Base-by-base conservation (phyloP, 1,284 basidiomycete genomes). In the Inonotus obliquus region DNA sequence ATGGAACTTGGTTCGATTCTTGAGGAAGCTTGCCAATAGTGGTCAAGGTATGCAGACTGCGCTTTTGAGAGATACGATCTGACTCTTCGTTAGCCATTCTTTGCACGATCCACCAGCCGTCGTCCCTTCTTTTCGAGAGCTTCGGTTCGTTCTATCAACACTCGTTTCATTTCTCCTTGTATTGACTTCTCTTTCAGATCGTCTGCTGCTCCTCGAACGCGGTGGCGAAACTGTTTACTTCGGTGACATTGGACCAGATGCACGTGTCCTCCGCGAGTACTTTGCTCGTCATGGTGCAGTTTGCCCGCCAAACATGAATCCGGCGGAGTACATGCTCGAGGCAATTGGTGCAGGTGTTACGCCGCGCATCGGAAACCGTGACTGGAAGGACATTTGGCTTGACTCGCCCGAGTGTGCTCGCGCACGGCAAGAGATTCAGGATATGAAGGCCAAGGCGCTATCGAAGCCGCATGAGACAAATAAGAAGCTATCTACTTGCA, bases 1-100 rank as follows among this genome's bases (percentile, higher is more conserved):
- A 1, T 94, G 87, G 87, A 89, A 90, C 68, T 79, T 96, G 51
- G 84, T 95, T 47, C 85, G 89, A 25, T 89, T 96, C 77, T 75
- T 96, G 59, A 81, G 88, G 29, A 93, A 93, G 71, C 82, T 96
- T 37, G 92, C 92, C 4, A 84, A 89, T 66, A 86, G 87, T 69
- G 94, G 95, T 2, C 92, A 95, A 73, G 91, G 92, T 19, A 89
- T 89, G 59, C 72, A 27, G 48, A 29, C 51, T 21, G 38, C 57
- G n/a, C 39, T 51, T n/a, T 61, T 21, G 19, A 27, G 21, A 39
- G 54, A 23, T 35, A 23, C 58, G 38, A 21, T 52, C 38, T 44
- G 17, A n/a, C 13, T 7, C 7, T 11, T 48, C 54, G 17, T 81
- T 19, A 60, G 63, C 63, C 7, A 72, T 74, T 39, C 63, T 89